Evolutionary conservation across 208 protist species (phyloP), one percentile per base, ranked within the genome.

Genomic region (Wallacemonas sp.): DNA sequence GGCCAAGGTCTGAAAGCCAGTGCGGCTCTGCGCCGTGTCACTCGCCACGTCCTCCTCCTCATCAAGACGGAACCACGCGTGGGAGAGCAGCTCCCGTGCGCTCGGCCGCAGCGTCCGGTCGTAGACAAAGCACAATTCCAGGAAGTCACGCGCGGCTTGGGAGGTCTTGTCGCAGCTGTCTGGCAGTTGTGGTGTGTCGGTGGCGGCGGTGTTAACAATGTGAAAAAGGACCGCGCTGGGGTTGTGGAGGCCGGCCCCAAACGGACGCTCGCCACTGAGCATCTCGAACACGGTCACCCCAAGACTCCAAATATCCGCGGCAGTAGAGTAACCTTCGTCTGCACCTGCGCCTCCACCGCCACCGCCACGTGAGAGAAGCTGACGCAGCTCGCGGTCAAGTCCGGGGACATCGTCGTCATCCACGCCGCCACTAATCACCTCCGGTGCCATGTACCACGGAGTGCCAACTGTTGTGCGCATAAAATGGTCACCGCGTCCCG

Each of bases 371-470:
- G 47, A 26, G 19, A 51, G 61, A 22, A 42, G 60, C n/a, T 31
- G 26, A 30, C 49, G 36, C 19, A 61, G 42, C 62, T 46, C 33
- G 0, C 39, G 62, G 9, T 61, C 55, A 12, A 71, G 72, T 4
- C 9, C 39, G 30, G 4, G 5, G 0, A 82, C 77, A 14, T 74
- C 63, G 2, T 88, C 77, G 1, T 82, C 80, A 0, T 79, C 72
- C 0, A 60, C 69, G 12, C 70, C 79, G 14, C 82, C 84, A 49
- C 79, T 74, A 15, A 97, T 82, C 1, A 96, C 88, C 67, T 97
- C 94, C 1, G 94, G 94, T 1, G 94, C 90, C 87, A 97, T 97
- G 72, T 95, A 97, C 86, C 83, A 94, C 42, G 91, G 88, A 33
- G 94, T 97, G 30, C 94, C 94, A 31, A 91, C 88, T 5, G 82